These are phyloP conservation scores for Setaria viridis DNA, from an alignment of 202 grass and related monocot genomes.

Conservation along the genomic window DNA sequence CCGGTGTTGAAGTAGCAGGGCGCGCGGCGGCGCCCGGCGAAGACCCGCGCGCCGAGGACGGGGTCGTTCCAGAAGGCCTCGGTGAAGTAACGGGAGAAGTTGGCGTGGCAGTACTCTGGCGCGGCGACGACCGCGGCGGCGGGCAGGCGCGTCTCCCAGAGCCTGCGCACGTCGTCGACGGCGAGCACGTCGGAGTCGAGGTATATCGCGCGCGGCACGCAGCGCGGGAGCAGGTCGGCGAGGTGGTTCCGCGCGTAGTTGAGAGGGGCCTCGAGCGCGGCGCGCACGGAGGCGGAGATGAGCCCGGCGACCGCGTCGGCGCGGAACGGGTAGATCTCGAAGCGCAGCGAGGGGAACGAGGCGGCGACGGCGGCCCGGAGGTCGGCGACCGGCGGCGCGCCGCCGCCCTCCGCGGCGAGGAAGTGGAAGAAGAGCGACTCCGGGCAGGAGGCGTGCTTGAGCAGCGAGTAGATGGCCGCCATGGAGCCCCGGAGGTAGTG, in stretches of 20 bases:
- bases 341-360: slow-evolving; percentile 79
- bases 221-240: slow-evolving; percentile 82
- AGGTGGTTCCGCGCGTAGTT: slow-evolving; percentile 93
- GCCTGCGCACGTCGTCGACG: slow-evolving; percentile 68
- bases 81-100: slow-evolving; percentile 97
- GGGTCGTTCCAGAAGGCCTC: slow-evolving; percentile 84
- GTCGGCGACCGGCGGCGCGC: slow-evolving; percentile 31
- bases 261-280: slow-evolving; percentile 80
- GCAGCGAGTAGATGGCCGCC: slow-evolving; percentile 83
- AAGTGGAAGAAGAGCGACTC: slow-evolving; percentile 94
- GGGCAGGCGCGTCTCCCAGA: slow-evolving; percentile 83
- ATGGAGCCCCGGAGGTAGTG: slow-evolving; percentile 90
- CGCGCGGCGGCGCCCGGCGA: slow-evolving; percentile 56
- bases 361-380: slow-evolving; percentile 49
- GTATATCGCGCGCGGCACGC: slow-evolving; percentile 74
- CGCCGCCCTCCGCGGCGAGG: slow-evolving; percentile 43
- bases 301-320: slow-evolving; percentile 53
- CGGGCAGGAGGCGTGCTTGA: slow-evolving; percentile 94
- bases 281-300: slow-evolving; percentile 83
- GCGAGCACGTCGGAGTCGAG: slow-evolving; percentile 91
- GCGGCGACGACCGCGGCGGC: slow-evolving; percentile 78
- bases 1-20: slow-evolving; percentile 97
- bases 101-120: slow-evolving; percentile 95
- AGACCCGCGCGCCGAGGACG: slow-evolving; percentile 58
- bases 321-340: slow-evolving; percentile 79